These are phyloP conservation scores for Penicillium daleae DNA, from an alignment of 495 filamentous ascomycete species.

Conservation along the genomic window DNA sequence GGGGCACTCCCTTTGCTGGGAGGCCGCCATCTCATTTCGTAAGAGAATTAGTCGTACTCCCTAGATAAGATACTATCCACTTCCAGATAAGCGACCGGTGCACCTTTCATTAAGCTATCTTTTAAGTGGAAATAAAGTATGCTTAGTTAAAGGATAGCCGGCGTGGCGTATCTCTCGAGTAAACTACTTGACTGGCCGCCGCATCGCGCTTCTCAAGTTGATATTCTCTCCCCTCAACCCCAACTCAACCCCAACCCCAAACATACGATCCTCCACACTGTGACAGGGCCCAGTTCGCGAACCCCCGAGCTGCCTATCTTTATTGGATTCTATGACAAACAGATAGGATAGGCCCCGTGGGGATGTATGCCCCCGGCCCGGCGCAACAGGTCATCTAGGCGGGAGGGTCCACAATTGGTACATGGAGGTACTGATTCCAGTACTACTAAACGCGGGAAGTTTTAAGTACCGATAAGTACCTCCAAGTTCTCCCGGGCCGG, in stretches of 20 bases:
- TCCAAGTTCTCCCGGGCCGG: neutral
- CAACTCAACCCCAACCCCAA: neutral
- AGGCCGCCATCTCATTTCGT: neutral
- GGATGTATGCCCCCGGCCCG: constrained; percentile 5
- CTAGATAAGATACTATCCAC: neutral
- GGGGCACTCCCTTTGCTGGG: neutral
- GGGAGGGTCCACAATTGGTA: neutral
- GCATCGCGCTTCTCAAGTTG: neutral
- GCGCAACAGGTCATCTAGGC: neutral
- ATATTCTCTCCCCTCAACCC: neutral
- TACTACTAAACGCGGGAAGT: neutral
- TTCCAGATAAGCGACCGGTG: neutral
- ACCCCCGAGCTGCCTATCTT: neutral
- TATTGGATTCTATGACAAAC: constrained; percentile 7
- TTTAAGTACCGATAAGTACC: neutral
- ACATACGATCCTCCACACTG: constrained; percentile 2
- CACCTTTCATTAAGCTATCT: neutral
- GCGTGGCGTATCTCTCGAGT: neutral
- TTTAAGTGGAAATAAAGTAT: neutral
- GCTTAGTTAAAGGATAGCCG: neutral
- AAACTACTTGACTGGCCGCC: neutral
- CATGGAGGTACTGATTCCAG: neutral
- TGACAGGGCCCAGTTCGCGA: neutral
- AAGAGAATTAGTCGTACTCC: neutral
- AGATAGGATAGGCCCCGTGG: constrained; percentile 2